These are phyloP conservation scores for Penicillium daleae DNA, from an alignment of 495 filamentous ascomycete genomes.

Conservation along the genomic window DNA sequence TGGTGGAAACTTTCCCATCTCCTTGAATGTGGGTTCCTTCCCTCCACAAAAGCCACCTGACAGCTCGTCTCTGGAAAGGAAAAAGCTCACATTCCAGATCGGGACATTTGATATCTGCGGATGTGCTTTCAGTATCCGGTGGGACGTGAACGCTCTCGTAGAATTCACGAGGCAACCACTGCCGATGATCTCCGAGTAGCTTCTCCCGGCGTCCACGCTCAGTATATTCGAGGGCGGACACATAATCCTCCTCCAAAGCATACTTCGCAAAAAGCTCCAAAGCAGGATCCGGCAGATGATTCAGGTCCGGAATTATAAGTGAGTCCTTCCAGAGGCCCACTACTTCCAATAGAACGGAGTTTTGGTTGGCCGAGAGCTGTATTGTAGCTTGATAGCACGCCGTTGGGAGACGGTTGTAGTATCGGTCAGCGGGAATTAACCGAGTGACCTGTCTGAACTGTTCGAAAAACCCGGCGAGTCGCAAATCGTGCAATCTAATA, in stretches of 20 bases:
- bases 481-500: constrained; percentile 23
- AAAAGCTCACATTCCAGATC: constrained; percentile 59
- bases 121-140: constrained; percentile 35
- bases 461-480: constrained; percentile 23
- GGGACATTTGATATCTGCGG: constrained; percentile 45
- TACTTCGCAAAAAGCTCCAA: constrained; percentile 38
- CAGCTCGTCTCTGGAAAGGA: constrained; percentile 73
- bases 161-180: constrained; percentile 62
- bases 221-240: background rate
- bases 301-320: constrained; percentile 31
- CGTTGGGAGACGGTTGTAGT: constrained; percentile 24
- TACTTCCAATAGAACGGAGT: constrained; percentile 33
- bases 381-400: constrained; percentile 44
- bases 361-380: constrained; percentile 15
- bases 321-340: constrained; percentile 46
- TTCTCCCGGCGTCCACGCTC: constrained; percentile 17
- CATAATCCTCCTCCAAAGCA: constrained; percentile 28
- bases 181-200: constrained; percentile 15
- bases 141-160: constrained; percentile 69
- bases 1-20: constrained; percentile 33
- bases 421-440: constrained; percentile 35
- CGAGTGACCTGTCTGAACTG: constrained; percentile 26
- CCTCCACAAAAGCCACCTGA: constrained; percentile 67
- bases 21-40: constrained; percentile 54
- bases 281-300: constrained; percentile 20